These are phyloP conservation scores for Avena atlantica DNA, from an alignment of 176 grass and related monocot species.

Conservation along the genomic window DNA sequence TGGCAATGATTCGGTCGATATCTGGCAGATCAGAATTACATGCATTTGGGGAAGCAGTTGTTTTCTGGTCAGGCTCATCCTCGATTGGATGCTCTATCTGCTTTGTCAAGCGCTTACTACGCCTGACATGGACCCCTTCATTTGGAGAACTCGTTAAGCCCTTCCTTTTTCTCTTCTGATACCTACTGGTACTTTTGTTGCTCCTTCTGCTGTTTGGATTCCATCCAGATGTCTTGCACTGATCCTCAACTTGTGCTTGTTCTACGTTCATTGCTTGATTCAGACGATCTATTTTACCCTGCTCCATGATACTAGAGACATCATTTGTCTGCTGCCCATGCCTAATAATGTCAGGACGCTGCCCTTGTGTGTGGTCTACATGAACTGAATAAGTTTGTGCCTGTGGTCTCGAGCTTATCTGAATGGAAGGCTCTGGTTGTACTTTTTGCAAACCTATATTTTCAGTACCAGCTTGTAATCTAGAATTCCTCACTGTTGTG, in stretches of 20 bases:
- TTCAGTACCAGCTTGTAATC: slow-evolving; percentile 6
- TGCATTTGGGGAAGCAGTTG: slow-evolving; percentile 30
- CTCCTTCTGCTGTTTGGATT: slow-evolving; percentile 40
- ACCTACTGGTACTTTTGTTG: slow-evolving; percentile 8
- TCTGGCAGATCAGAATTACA: slow-evolving; percentile 42
- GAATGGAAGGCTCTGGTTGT: slow-evolving; percentile 10
- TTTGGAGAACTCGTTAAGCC: slow-evolving; percentile 26
- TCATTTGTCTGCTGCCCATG: slow-evolving; percentile 2
- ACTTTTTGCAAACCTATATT: slow-evolving; percentile 16
- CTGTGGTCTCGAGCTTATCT: slow-evolving; percentile 1
- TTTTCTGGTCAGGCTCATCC: slow-evolving; percentile 31
- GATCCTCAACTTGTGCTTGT: slow-evolving; percentile 33
- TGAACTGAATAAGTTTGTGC: slow-evolving; percentile 19
- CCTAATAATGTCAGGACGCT: slow-evolving; percentile 1
- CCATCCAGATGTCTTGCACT: slow-evolving; percentile 31
- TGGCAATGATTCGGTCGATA: slow-evolving; percentile 38
- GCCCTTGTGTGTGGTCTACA: not conserved
- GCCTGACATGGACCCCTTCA: slow-evolving; percentile 37
- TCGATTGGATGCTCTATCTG: slow-evolving; percentile 28
- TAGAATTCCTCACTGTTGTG: slow-evolving; percentile 25
- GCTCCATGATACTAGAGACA: slow-evolving; percentile 15
- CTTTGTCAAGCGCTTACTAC: slow-evolving; percentile 41
- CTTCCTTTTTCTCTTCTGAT: slow-evolving; percentile 29
- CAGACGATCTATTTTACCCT: not conserved
- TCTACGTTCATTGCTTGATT: slow-evolving; percentile 13